Percentiles rank a stretch among this genome's conserved stretches.
Conservation (phyloP, 176 grass and related monocot genomes). For the Bromus sterilis region DNA sequence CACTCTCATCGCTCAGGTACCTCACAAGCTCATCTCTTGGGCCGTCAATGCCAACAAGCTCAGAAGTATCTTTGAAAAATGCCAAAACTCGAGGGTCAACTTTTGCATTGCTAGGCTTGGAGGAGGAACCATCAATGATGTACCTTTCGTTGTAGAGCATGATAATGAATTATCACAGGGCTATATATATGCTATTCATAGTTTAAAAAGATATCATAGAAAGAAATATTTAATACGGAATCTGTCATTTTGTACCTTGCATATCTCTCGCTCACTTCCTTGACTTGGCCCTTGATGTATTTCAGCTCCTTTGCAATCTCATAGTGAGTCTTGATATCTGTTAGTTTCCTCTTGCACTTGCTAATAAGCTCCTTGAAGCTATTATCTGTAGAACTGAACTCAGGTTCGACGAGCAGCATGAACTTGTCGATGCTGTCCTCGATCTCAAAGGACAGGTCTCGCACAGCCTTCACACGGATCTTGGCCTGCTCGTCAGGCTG, state of each 20-base stretch:
- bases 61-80: background rate
- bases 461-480: background rate
- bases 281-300: background rate
- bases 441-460: background rate
- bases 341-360: background rate
- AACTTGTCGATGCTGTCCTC: background rate
- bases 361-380: background rate
- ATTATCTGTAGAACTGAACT: background rate
- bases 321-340: background rate
- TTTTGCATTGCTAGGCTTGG: background rate
- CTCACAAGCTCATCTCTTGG: background rate
- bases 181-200: background rate
- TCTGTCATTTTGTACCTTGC: background rate
- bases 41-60: background rate
- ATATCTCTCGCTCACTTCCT: background rate
- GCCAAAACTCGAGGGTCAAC: background rate
- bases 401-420: background rate
- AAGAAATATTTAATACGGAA: no score
- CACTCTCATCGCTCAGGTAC: background rate
- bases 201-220: no score
- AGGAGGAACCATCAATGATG: background rate
- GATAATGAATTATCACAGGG: no score
- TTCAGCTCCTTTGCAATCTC: background rate
- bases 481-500: background rate
- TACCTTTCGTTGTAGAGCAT: background rate